Percentiles rank a stretch among this genome's conserved stretches.
Evolutionary conservation across 441 rosid species (phyloP).

Genomic region (Euphorbia celastroides): DNA sequence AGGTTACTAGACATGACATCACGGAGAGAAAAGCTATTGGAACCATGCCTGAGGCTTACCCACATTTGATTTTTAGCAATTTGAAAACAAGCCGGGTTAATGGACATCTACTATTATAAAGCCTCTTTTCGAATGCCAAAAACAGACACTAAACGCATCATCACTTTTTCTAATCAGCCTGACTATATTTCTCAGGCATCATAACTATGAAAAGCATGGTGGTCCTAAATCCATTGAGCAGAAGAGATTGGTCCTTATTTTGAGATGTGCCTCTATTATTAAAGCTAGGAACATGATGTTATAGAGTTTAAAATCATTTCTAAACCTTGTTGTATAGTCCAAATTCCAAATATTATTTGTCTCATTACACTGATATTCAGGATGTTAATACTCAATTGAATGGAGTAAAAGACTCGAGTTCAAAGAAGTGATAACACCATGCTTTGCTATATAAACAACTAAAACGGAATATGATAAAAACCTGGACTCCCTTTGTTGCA

Average conservation of each 20-base stretch:
- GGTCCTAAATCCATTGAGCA: constrained; percentile 82
- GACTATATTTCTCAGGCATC: constrained; percentile 89
- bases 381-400: too few relatives aligned
- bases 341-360: too few relatives aligned
- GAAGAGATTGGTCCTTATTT: constrained; percentile 88
- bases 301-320: too few relatives aligned
- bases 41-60: constrained; percentile 88
- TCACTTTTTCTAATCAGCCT: constrained; percentile 76
- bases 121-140: constrained; percentile 85
- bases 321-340: too few relatives aligned
- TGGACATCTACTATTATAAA: constrained; percentile 71
- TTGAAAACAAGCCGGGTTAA: constrained; percentile 51
- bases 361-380: too few relatives aligned
- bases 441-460: too few relatives aligned
- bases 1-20: constrained; percentile 95
- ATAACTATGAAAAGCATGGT: constrained; percentile 65
- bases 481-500: too few relatives aligned
- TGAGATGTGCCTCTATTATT: constrained; percentile 81
- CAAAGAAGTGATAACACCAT: too few relatives aligned
- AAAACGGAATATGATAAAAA: too few relatives aligned
- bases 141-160: constrained; percentile 64
- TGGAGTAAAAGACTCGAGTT: too few relatives aligned
- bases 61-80: constrained; percentile 61
- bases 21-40: constrained; percentile 67
- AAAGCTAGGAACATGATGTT: too few relatives aligned